phyloP scores from a whole-genome alignment of 2,329 filamentous ascomycete species.

The Aspergillus arachidicola region DNA sequence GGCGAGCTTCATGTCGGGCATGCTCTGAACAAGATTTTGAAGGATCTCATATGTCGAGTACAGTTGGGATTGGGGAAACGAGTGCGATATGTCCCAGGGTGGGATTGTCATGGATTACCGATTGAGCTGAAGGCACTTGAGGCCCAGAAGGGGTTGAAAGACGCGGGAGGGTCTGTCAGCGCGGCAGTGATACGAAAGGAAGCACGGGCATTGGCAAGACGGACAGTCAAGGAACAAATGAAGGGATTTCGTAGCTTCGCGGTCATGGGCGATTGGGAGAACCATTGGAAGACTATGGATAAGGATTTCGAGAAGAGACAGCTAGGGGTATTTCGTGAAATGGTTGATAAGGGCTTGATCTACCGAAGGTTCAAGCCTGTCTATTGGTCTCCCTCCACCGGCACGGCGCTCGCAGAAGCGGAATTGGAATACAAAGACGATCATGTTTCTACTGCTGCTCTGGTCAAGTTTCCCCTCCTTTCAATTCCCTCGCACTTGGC shows the following conservation, averaged over 20 bases:
- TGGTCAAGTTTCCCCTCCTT: conserved; percentile 73
- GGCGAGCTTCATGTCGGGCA: conserved; percentile 89
- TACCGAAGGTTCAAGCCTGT: conserved; percentile 65
- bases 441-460: conserved; percentile 62
- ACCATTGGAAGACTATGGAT: conserved; percentile 66
- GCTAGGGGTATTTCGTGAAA: conserved; percentile 60
- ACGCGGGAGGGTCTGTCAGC: conserved; percentile 30
- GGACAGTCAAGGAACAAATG: conserved; percentile 62
- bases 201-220: conserved; percentile 57
- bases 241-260: conserved; percentile 61
- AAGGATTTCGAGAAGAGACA: conserved; percentile 63
- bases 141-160: conserved; percentile 44
- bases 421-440: conserved; percentile 67
- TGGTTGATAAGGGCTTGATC: conserved; percentile 64
- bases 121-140: conserved; percentile 95
- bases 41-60: conserved; percentile 86
- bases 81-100: conserved; percentile 84
- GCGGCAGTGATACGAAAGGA: conserved; percentile 55
- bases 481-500: conserved; percentile 49
- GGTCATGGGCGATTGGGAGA: conserved; percentile 67
- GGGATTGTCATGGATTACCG: conserved; percentile 96
- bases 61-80: conserved; percentile 76
- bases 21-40: conserved; percentile 94
- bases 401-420: conserved; percentile 65
- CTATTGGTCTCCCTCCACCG: conserved; percentile 67